Conservation (phyloP, 306 rosid species). For the Adenanthera pavonina region DNA sequence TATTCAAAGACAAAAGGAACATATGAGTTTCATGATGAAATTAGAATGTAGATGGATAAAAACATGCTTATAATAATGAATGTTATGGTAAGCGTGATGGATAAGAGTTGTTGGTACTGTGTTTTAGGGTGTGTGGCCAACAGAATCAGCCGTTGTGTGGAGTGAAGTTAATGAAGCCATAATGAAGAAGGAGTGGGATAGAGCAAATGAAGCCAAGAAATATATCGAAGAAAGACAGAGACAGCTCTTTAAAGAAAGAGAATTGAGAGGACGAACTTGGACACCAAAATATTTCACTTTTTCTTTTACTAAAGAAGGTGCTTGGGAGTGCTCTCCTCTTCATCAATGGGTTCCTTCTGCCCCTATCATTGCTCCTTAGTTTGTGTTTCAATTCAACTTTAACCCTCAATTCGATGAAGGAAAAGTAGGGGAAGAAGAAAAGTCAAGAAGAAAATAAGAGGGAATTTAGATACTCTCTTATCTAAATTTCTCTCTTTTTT, state of each 20-base stretch:
- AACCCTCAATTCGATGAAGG: no score
- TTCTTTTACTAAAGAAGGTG: slow-evolving; percentile 47
- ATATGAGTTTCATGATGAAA: no score
- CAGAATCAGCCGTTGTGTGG: slow-evolving; percentile 69
- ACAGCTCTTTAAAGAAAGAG: slow-evolving; percentile 46
- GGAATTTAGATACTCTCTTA: no score
- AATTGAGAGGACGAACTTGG: slow-evolving; percentile 51
- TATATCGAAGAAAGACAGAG: slow-evolving; percentile 61
- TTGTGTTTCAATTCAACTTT: no score
- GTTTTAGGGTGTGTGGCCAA: slow-evolving; percentile 42
- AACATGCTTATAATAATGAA: neutral
- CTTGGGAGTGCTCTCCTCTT: slow-evolving; percentile 66
- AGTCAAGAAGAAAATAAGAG: no score
- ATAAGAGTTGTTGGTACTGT: neutral
- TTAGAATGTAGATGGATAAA: neutral
- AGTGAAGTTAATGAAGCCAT: slow-evolving; percentile 64
- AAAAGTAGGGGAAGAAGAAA: no score
- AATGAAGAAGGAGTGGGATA: slow-evolving; percentile 57
- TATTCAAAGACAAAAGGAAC: no score
- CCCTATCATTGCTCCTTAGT: slow-evolving; percentile 39
- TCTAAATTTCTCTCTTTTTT: no score
- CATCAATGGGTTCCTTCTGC: slow-evolving; percentile 59
- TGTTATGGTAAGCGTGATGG: slow-evolving; percentile 1
- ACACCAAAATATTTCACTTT: slow-evolving; percentile 55
- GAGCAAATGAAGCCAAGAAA: slow-evolving; percentile 66